Evolutionary conservation across 2,329 filamentous ascomycete species (phyloP).

Genomic region (Westerdykella sp.): DNA sequence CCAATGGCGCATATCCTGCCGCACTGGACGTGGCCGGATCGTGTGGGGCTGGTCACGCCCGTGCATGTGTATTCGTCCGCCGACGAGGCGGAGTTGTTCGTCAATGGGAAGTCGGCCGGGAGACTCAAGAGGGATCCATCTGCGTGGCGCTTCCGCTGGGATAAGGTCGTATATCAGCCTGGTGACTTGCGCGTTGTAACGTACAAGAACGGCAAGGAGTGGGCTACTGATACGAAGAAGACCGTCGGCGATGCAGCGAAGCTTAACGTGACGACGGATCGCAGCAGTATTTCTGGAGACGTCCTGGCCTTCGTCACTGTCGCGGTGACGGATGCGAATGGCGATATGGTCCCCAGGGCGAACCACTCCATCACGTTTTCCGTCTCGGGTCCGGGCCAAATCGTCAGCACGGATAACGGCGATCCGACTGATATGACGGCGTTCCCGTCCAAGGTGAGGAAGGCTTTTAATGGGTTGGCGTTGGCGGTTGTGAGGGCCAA

Average conservation of each 20-base stretch:
- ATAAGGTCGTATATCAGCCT: slow-evolving; percentile 45
- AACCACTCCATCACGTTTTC: slow-evolving; percentile 42
- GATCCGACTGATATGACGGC: slow-evolving; percentile 28
- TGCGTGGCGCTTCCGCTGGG: slow-evolving; percentile 51
- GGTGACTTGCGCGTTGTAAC: slow-evolving; percentile 45
- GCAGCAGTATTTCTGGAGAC: slow-evolving; percentile 37
- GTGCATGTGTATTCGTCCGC: slow-evolving; percentile 50
- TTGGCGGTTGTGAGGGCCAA: slow-evolving; percentile 20
- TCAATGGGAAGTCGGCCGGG: slow-evolving; percentile 47
- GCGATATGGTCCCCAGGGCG: slow-evolving; percentile 42
- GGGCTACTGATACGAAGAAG: slow-evolving; percentile 40
- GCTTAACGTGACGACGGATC: slow-evolving; percentile 40
- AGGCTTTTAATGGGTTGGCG: slow-evolving; percentile 21
- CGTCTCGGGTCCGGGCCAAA: slow-evolving; percentile 39
- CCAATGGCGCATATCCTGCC: slow-evolving; percentile 49
- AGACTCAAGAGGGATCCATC: slow-evolving; percentile 30
- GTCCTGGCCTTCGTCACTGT: slow-evolving; percentile 47
- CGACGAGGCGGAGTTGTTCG: slow-evolving; percentile 51
- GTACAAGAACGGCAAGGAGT: slow-evolving; percentile 44
- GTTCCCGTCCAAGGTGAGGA: slow-evolving; percentile 17
- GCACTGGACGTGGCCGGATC: slow-evolving; percentile 52
- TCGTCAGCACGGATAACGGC: slow-evolving; percentile 50
- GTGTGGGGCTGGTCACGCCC: slow-evolving; percentile 45
- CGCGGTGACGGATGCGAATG: slow-evolving; percentile 41
- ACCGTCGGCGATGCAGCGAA: slow-evolving; percentile 40